Percentiles rank a stretch among this genome's conserved stretches.
Conservation (phyloP, 768 basidiomycete species). For the Candolleomyces eurysporus region DNA sequence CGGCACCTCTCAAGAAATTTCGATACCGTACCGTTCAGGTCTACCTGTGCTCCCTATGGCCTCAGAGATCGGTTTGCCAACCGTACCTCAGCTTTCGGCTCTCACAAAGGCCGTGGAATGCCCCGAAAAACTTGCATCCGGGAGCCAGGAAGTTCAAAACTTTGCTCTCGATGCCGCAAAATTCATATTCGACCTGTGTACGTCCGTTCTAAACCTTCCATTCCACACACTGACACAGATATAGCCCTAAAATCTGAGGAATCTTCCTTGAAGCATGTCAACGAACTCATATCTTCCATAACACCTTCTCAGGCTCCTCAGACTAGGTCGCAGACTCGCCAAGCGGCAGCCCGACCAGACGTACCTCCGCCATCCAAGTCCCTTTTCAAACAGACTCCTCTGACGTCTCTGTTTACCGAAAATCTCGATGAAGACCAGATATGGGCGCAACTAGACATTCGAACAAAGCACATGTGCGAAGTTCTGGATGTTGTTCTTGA, state of each 20-base stretch:
- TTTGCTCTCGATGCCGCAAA: conserved; percentile 70
- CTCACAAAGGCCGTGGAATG: conserved; percentile 56
- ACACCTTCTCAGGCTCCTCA: conserved; percentile 67
- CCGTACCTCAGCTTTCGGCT: conserved; percentile 37
- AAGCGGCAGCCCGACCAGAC: conserved; percentile 42
- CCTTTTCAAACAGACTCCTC: conserved; percentile 60
- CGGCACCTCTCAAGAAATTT: not conserved
- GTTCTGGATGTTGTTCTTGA: conserved; percentile 66
- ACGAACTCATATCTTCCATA: conserved; percentile 64
- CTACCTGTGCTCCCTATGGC: conserved; percentile 2
- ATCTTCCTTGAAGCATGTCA: conserved; percentile 61
- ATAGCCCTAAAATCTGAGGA: conserved; percentile 69
- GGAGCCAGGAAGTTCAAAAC: conserved; percentile 49
- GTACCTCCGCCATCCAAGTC: conserved; percentile 29
- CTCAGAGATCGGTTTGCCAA: not conserved
- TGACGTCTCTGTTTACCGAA: conserved; percentile 71
- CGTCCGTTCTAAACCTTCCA: conserved; percentile 17
- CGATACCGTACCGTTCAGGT: not conserved
- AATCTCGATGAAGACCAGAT: conserved; percentile 84
- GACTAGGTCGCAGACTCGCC: conserved; percentile 62
- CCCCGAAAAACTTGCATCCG: conserved; percentile 54
- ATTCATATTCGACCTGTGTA: conserved; percentile 75
- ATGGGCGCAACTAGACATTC: conserved; percentile 92
- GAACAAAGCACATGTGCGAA: conserved; percentile 66
- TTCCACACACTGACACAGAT: conserved; percentile 12